Evolutionary conservation across 495 filamentous ascomycete genomes (phyloP), one percentile per base, ranked within the genome.

Genomic region (Penicillium arizonense): DNA sequence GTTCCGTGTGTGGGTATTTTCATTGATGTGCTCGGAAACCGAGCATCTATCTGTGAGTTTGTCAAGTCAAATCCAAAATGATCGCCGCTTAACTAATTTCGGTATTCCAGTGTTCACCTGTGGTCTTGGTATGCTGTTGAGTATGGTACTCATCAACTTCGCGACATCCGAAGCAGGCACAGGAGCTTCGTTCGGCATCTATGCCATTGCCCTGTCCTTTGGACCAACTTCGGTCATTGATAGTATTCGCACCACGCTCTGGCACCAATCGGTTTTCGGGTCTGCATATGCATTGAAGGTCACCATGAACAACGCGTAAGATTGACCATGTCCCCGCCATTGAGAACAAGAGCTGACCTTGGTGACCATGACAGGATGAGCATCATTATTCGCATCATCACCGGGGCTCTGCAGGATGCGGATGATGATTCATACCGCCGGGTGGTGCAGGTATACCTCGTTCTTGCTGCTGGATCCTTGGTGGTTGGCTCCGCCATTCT

Each of bases 291-390:
- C 75, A 1, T 44, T 75, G 18, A 77, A 77, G 37, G 63, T 77
- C 28, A 74, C 73, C 33, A 76, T 77, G 70, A 76, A 76, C 49
- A 73, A 74, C 37, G 69, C 66, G 69, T 72, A 59, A 47, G 64
- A 35, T 40, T 37, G 6, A 34, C 11, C 35, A 5, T 34, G 1
- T 8, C n/a, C 24, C 7, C 9, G 1, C 20, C 16, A n/a, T 28
- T 10, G 9, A 13, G 14, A 8, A 12, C 37, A 14, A 2, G 12
- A 21, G 12, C 53, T 64, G n/a, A 60, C 51, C 24, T 10, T 8
- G 18, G 11, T 32, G 14, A 14, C 2, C 4, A 24, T 14, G n/a
- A 44, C 46, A 77, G 72, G 13, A 75, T 74, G 70, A 74, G 62
- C 48, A 74, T 76, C 38, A 73, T 78, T 45, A 56, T 78, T 40